Conservation (phyloP, 257 asterid species). For the Jasminum sambac region DNA sequence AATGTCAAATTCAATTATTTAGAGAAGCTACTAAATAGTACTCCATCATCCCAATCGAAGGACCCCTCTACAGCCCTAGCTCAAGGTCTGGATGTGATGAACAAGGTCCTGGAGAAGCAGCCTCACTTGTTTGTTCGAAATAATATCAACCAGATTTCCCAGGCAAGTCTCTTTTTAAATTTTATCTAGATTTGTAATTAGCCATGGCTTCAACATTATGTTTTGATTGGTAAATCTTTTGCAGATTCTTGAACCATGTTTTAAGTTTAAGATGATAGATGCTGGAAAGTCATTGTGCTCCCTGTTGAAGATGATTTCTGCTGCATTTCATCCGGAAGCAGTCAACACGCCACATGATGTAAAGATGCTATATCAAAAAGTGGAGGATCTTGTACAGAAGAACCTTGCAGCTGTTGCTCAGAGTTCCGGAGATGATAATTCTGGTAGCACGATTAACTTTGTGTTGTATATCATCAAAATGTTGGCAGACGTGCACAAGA, state of each 20-base stretch:
- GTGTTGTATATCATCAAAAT: slow-evolving; percentile 87
- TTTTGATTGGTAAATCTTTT: slow-evolving; percentile 24
- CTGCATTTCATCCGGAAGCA: slow-evolving; percentile 91
- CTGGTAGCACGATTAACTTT: slow-evolving; percentile 90
- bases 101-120: slow-evolving; percentile 95
- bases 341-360: slow-evolving; percentile 82
- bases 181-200: slow-evolving; percentile 24
- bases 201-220: slow-evolving; percentile 13
- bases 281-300: slow-evolving; percentile 97
- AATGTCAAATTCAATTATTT: slow-evolving; percentile 97
- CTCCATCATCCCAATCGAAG: slow-evolving; percentile 93
- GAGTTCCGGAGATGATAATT: slow-evolving; percentile 84
- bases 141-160: slow-evolving; percentile 88
- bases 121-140: slow-evolving; percentile 95
- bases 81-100: slow-evolving; percentile 99
- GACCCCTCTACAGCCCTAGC: slow-evolving; percentile 98
- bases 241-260: slow-evolving; percentile 98
- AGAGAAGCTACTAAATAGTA: slow-evolving; percentile 93
- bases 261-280: slow-evolving; percentile 95
- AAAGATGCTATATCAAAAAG: slow-evolving; percentile 85
- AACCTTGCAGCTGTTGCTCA: slow-evolving; percentile 96
- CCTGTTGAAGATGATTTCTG: slow-evolving; percentile 86
- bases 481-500: slow-evolving; percentile 87
- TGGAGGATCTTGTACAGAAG: slow-evolving; percentile 95
- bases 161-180: slow-evolving; percentile 47